Evolutionary conservation across 2,329 filamentous ascomycete genomes (phyloP), one percentile per base, ranked within the genome.

Genomic region (Trichoderma sp.): DNA sequence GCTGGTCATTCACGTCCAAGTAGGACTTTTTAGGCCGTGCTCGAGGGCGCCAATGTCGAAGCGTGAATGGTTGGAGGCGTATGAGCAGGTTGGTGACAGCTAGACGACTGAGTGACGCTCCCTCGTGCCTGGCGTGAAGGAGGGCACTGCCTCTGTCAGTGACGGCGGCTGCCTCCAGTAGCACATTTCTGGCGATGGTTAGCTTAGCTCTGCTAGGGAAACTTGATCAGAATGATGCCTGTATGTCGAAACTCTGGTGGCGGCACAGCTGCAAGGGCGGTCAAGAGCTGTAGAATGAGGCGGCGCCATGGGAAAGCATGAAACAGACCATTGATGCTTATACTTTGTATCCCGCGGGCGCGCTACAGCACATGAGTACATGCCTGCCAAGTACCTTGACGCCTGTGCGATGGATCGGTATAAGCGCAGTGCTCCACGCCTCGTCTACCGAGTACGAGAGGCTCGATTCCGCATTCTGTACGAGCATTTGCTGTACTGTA

Each of bases 261-360:
- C 29, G n/a, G 47, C 47, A 21, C 7, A 49, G 27, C 57, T 58
- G 37, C 53, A 66, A 66, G 53, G 63, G 63, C 63, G 37, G 40
- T 21, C 52, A n/a, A 29, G 52, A 56, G 52, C 52, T 57, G 52
- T 52, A 33, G 40, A 14, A 35, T 47, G 63, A 66, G 63, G 63
- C 63, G 63, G 55, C 63, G 63, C 53, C 63, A 59, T 67, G 63
- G 21, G 29, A 55, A 63, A 62, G 60, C 49, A 53, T 63, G 49
- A 64, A 64, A 64, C 60, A 63, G 49, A 11, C 60, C 60, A 55
- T 55, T 8, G n/a, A n/a, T 8, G 43, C n/a, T 52, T 49, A 62
- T 52, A 62, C 40, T 62, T 49, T 52, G 59, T 62, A 62, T 29
- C 14, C 40, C 14, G 37, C 58, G 58, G 58, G 27, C 58, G 58